A percentile compares a stretch with the other conserved stretches of the same genome.
Conservation (phyloP, 495 filamentous ascomycete genomes). For the Hypoxylon subgilvum region DNA sequence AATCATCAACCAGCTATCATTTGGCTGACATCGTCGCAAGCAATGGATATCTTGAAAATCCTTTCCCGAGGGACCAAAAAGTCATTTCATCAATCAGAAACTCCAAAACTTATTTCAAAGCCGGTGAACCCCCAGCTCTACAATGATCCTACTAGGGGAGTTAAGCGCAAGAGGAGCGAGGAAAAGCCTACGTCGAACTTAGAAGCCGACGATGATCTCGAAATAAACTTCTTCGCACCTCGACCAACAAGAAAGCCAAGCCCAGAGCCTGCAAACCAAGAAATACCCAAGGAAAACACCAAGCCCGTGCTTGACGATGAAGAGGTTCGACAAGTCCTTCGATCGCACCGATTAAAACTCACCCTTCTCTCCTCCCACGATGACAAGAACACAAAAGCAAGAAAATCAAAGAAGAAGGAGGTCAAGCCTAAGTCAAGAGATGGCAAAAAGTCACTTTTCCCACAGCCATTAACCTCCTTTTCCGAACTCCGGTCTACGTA, state of each 20-base stretch:
- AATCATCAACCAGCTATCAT: conserved; percentile 2
- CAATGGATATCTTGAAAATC: conserved; percentile 71
- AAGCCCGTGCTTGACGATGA: conserved; percentile 60
- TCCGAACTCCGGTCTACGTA: conserved; percentile 71
- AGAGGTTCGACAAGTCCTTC: conserved; percentile 75
- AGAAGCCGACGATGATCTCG: conserved; percentile 38
- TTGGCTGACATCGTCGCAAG: conserved; percentile 8
- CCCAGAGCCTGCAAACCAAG: conserved; percentile 13
- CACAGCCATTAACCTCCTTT: conserved; percentile 81
- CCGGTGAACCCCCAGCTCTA: conserved; percentile 57
- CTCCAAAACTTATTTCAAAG: conserved; percentile 40
- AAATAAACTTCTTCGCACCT: conserved; percentile 59
- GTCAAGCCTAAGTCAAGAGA: conserved; percentile 50
- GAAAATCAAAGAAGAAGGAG: conserved; percentile 47
- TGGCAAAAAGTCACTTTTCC: conserved; percentile 66
- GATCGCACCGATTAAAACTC: conserved; percentile 85
- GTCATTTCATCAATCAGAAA: conserved; percentile 29
- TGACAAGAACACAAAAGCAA: conserved; percentile 30
- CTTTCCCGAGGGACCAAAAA: conserved; percentile 69
- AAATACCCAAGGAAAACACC: conserved; percentile 26
- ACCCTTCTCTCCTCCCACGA: conserved; percentile 63
- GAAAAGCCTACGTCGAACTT: conserved; percentile 32
- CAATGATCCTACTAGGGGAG: conserved; percentile 52
- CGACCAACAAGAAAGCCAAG: conserved; percentile 27
- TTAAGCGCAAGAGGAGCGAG: conserved; percentile 58